Evolutionary conservation across 2,329 filamentous ascomycete genomes (phyloP).

Genomic region (Chrysoporthe cubensis): DNA sequence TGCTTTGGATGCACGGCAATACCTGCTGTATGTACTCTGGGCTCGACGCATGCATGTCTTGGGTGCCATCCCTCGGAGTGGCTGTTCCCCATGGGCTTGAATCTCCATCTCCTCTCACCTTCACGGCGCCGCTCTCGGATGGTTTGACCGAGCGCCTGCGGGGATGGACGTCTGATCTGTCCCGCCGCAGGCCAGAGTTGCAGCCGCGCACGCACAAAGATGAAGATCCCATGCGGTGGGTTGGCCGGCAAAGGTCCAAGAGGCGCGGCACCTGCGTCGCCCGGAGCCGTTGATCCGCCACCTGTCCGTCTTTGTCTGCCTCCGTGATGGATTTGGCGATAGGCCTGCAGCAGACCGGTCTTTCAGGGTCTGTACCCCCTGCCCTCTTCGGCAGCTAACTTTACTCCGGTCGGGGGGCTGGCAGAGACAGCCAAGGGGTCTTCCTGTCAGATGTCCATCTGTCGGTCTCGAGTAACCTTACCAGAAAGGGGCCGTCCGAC

Average conservation of each 20-base stretch:
- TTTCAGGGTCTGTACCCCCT: neutral
- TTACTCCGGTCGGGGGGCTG: neutral
- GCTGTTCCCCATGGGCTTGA: neutral
- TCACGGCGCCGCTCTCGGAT: neutral
- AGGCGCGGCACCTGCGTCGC: neutral
- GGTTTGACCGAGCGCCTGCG: conserved; percentile 2
- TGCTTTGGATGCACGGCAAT: neutral
- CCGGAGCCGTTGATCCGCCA: neutral
- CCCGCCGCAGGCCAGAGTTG: neutral
- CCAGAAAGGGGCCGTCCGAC: neutral
- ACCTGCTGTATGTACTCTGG: conserved; percentile 1
- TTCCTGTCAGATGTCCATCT: conserved; percentile 2
- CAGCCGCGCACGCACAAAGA: neutral
- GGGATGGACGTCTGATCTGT: neutral
- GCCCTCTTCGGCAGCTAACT: neutral
- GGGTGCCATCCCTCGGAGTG: neutral
- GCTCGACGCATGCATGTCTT: conserved; percentile 11
- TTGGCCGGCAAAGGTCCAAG: neutral
- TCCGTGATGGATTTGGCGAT: conserved; percentile 10
- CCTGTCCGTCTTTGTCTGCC: conserved; percentile 7
- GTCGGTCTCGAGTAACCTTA: neutral
- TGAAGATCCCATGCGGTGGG: neutral
- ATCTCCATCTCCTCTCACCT: neutral
- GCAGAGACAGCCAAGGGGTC: neutral
- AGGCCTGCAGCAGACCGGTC: neutral